Conservation (phyloP, 495 filamentous ascomycete species). For the Penicillium longicatenatum region DNA sequence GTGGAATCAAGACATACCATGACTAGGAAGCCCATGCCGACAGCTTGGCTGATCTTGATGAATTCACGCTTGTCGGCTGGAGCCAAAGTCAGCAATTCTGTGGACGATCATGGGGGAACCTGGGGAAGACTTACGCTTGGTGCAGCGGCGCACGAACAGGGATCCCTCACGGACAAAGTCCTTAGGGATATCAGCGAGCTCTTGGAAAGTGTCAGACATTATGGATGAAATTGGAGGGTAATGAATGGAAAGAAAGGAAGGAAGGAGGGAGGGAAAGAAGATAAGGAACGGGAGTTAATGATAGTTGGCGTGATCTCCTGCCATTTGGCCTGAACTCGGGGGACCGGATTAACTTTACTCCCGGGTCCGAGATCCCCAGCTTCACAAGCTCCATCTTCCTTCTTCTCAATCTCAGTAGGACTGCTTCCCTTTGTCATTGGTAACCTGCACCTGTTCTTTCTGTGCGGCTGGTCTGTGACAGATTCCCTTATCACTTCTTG, state of each 20-base stretch:
- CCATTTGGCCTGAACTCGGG: constrained; percentile 12
- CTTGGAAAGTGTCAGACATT: constrained; percentile 79
- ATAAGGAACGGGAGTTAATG: constrained; percentile 12
- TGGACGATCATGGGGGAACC: constrained; percentile 6
- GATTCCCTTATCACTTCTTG: constrained; percentile 1
- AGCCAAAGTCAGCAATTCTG: constrained; percentile 20
- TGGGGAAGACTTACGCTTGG: constrained; percentile 64
- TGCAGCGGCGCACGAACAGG: constrained; percentile 80
- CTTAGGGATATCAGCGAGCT: constrained; percentile 77
- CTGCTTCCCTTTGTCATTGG: constrained; percentile 8
- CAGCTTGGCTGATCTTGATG: constrained; percentile 92
- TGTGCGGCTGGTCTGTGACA: constrained; percentile 25
- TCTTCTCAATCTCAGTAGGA: neutral
- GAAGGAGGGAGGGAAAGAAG: neutral
- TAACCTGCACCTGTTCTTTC: constrained; percentile 2
- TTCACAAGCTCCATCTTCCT: constrained; percentile 6
- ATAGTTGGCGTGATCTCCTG: neutral
- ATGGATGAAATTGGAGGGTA: constrained; percentile 8
- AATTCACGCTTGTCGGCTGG: constrained; percentile 82
- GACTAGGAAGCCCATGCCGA: constrained; percentile 87
- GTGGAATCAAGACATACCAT: constrained; percentile 60
- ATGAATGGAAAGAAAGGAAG: neutral
- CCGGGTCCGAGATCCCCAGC: constrained; percentile 6
- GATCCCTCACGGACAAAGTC: constrained; percentile 82
- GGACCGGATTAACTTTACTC: constrained; percentile 1